Evolutionary conservation across 768 basidiomycete genomes (phyloP), one percentile per base, ranked within the genome.

Genomic region (Xanthoconium purpureum): DNA sequence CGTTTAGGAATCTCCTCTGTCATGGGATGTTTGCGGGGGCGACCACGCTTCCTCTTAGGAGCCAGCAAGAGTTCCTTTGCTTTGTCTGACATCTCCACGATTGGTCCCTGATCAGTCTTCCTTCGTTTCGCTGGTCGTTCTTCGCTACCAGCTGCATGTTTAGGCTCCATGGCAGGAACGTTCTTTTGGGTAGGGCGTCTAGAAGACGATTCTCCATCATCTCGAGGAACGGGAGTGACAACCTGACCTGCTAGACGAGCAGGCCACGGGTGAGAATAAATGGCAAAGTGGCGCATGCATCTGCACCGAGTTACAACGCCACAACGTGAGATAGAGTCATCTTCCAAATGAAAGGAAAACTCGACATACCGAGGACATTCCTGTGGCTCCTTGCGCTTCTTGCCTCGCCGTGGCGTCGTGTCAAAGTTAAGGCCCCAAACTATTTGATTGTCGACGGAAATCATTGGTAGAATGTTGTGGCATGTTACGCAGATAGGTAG

Each of bases 241-340:
- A 80, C 79, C 36, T 77, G 73, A 38, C 58, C 69, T 17, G 80
- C 74, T 15, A 82, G 64, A 52, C 90, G 86, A 47, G 77, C 75
- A 20, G 90, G 90, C 90, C 90, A 92, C 3, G 80, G 70, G 52
- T 79, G 76, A 2, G 78, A 79, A 71, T 91, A 92, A 55, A 92
- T 92, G 12, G 87, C 89, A 63, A 77, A 81, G 69, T 92, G 90
- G 18, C 90, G 86, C 71, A 91, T 78, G 68, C 90, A 92, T 56
- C 89, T 91, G 64, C 46, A 43, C 42, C 61, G 49, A 60, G 47
- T 55, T 40, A 52, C 54, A 63, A 52, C 46, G 55, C 51, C 40
- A 47, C 48, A 62, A 49, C 36, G 55, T 62, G 51, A 58, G 56
- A 61, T 48, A 58, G 20, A 46, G 39, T 49, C 57, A 6, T 39